Evolutionary conservation across 2,329 filamentous ascomycete genomes (phyloP).

Genomic region (Uncinocarpus reesii): DNA sequence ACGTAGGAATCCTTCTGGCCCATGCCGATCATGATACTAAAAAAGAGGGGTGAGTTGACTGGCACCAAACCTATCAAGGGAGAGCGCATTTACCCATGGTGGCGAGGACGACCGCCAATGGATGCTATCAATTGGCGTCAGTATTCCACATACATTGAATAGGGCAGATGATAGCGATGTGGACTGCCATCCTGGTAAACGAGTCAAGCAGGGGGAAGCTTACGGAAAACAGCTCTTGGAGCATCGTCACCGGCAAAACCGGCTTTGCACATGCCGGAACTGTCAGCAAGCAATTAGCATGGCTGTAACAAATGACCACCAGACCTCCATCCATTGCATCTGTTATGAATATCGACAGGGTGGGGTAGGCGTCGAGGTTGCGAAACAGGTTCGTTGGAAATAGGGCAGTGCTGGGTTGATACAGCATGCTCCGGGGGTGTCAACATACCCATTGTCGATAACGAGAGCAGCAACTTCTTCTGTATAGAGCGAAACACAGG

Average conservation of each 20-base stretch:
- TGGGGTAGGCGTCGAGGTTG: constrained; percentile 12
- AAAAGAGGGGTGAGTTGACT: constrained; percentile 16
- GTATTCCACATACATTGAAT: neutral
- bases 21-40: constrained; percentile 99
- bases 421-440: constrained; percentile 20
- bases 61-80: neutral
- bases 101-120: constrained; percentile 98
- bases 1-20: constrained; percentile 99
- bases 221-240: constrained; percentile 99
- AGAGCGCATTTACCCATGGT: constrained; percentile 77
- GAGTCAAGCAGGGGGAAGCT: constrained; percentile 49
- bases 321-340: no score
- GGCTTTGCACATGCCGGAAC: constrained; percentile 99
- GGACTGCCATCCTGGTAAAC: no score
- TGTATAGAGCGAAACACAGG: constrained; percentile 43
- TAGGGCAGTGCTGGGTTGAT: neutral
- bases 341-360: neutral
- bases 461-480: constrained; percentile 99
- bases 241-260: constrained; percentile 99
- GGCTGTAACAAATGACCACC: neutral
- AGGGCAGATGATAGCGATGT: no score
- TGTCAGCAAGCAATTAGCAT: constrained; percentile 37
- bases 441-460: constrained; percentile 99
- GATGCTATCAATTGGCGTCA: constrained; percentile 55
- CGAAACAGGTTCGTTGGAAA: neutral